Percentiles rank a stretch among this genome's conserved stretches.
These are phyloP conservation scores for Geoglossum cookeanum DNA, from an alignment of 2,329 filamentous ascomycete species.

Conservation along the genomic window DNA sequence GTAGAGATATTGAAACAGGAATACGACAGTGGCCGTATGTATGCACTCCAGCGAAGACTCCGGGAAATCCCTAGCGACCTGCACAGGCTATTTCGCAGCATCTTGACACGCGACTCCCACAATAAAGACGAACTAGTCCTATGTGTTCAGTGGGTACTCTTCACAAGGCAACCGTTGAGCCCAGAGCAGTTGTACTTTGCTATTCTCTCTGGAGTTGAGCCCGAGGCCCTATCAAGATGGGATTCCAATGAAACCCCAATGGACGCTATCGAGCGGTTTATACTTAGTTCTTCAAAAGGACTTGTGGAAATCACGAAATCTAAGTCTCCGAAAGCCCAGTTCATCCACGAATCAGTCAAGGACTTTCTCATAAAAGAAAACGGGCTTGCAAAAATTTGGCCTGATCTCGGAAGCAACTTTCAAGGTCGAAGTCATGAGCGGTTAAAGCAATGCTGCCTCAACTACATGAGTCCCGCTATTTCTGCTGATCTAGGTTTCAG, in stretches of 20 bases:
- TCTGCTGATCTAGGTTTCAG: conserved; percentile 9
- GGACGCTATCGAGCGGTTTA: conserved; percentile 9
- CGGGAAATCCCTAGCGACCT: neutral
- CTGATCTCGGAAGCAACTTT: conserved; percentile 17
- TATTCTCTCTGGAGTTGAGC: conserved; percentile 5
- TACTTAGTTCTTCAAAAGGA: conserved; percentile 14
- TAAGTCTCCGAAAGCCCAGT: conserved; percentile 15
- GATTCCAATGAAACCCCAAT: conserved; percentile 10
- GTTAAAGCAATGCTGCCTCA: conserved; percentile 26
- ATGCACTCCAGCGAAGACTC: neutral
- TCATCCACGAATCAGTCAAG: conserved; percentile 13
- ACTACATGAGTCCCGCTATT: conserved; percentile 20
- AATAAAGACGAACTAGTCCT: conserved; percentile 1
- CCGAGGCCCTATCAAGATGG: conserved; percentile 6
- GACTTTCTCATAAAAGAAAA: conserved; percentile 21
- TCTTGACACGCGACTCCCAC: neutral
- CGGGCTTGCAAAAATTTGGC: conserved; percentile 17
- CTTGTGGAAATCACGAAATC: conserved; percentile 11
- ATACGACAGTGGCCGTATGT: conserved; percentile 9
- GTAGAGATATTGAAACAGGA: conserved; percentile 20
- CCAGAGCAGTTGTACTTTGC: conserved; percentile 7
- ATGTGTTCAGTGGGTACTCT: conserved; percentile 8
- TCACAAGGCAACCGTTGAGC: conserved; percentile 6
- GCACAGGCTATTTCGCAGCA: neutral
- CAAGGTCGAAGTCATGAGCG: conserved; percentile 22